Evolutionary conservation across 164 flowering plant genomes (phyloP), one percentile per base, ranked within the genome.

Genomic region (Annona squamosa): DNA sequence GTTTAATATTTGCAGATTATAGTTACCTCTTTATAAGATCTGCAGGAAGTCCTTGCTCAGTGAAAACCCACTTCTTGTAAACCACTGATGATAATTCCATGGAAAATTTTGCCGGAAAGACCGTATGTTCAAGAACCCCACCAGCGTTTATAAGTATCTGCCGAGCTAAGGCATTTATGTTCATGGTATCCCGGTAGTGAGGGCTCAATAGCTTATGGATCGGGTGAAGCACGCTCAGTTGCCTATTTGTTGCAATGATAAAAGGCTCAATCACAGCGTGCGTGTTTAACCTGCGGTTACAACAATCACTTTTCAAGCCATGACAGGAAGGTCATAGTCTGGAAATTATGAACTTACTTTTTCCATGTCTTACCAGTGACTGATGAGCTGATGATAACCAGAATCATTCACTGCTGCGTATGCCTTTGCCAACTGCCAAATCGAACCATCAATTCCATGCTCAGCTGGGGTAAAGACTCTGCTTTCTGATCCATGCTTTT

Each of bases 341-440:
- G 37, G 65, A n/a, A 19, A 17, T 7, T 1, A 3, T 63, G 5
- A n/a, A n/a, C 6, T 63, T n/a, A 5, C 13, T 0, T 52, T 52
- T 0, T 44, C 16, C 43, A 42, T 44, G 43, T 48, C 71, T 16
- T 85, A 94, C 99, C 97, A 93, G 77, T 95, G 99, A 77, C 98
- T 95, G 41, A 90, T 84, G 43, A 94, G 93, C 81, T 92, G 97
- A 73, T 94, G 99, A 63, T 82, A 82, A 63, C 99, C 99, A 4
- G 97, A 88, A 79, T 94, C 97, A 69, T 86, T 91, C 0, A 94
- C 97, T 26, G 93, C 89, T 47, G 77, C 97, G 79, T 91, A 91
- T 73, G 98, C 99, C 79, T 95, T 95, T 16, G 97, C 97, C 52
- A 91, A 86, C 76, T 92, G 98, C 98, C 96, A 93, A 0, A 89